Percentiles rank a stretch among this genome's conserved stretches.
These are phyloP conservation scores for Neurospora sp. DNA, from an alignment of 495 filamentous ascomycete genomes.

Conservation along the genomic window DNA sequence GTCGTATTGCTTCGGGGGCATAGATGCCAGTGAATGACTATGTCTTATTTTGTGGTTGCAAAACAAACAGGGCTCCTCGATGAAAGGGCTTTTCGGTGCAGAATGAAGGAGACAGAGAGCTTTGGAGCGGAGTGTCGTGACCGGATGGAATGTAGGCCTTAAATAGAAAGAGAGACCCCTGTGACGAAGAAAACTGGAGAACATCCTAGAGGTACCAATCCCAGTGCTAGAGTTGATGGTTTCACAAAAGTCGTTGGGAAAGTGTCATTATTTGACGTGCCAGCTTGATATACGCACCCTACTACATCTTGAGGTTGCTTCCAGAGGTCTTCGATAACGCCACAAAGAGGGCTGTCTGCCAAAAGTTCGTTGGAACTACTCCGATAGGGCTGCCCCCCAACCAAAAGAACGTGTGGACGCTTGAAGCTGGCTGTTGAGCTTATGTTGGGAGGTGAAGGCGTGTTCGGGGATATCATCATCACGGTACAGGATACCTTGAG, in stretches of 20 bases:
- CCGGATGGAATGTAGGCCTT: neutral
- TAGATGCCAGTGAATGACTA: too few relatives aligned
- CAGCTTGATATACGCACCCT: neutral
- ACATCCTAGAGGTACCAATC: neutral
- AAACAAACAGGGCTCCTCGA: neutral
- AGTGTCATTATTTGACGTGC: neutral
- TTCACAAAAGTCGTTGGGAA: neutral
- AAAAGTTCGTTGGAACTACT: too few relatives aligned
- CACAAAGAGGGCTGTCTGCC: neutral
- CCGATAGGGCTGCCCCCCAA: too few relatives aligned
- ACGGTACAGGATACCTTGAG: neutral
- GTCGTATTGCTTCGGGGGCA: neutral
- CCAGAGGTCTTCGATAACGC: neutral
- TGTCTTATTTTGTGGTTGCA: too few relatives aligned
- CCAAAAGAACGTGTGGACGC: too few relatives aligned
- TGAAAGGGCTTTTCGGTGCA: neutral
- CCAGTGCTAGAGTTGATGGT: neutral
- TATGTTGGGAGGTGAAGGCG: too few relatives aligned
- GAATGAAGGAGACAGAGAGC: neutral
- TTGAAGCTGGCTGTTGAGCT: too few relatives aligned
- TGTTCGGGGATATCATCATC: too few relatives aligned
- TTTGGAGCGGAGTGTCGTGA: neutral
- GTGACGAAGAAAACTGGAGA: neutral
- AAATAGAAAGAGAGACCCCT: neutral
- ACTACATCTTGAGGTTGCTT: neutral